These are phyloP conservation scores for Dryas drummondii DNA, from an alignment of 306 rosid genomes.

Conservation along the genomic window DNA sequence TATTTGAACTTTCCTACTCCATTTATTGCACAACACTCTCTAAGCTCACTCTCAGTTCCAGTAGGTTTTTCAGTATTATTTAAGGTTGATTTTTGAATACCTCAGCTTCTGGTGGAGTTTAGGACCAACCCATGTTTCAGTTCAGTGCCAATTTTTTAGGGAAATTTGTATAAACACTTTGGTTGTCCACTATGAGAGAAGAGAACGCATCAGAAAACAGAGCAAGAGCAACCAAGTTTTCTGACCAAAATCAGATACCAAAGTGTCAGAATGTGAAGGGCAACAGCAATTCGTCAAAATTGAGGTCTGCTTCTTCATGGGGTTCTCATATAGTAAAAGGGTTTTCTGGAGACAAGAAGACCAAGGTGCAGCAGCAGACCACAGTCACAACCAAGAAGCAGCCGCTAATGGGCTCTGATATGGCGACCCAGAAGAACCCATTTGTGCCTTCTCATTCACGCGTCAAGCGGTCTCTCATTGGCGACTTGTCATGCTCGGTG, in stretches of 20 bases:
- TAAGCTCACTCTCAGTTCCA: conserved; percentile 2
- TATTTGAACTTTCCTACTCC: neutral
- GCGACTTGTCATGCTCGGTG: conserved; percentile 68
- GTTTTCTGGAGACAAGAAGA: conserved; percentile 71
- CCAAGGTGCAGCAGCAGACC: conserved; percentile 41
- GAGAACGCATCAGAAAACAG: conserved; percentile 69
- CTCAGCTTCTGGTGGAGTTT: neutral
- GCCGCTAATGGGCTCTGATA: conserved; percentile 46
- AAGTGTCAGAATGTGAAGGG: conserved; percentile 53
- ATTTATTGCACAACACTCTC: too few relatives aligned
- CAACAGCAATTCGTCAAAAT: conserved; percentile 44
- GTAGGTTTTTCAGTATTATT: neutral
- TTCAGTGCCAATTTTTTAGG: neutral
- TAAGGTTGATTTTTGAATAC: neutral
- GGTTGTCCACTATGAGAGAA: conserved; percentile 61
- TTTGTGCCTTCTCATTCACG: conserved; percentile 58
- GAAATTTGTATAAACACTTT: neutral
- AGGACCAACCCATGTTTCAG: conserved; percentile 1
- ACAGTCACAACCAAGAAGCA: conserved; percentile 45
- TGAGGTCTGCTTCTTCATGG: conserved; percentile 80
- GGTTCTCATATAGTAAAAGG: conserved; percentile 93
- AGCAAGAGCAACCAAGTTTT: conserved; percentile 51
- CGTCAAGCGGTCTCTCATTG: conserved; percentile 75
- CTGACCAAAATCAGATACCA: conserved; percentile 81
- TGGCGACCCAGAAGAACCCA: conserved; percentile 45